Evolutionary conservation across 1,139 yeast genomes (phyloP), one percentile per base, ranked within the genome.

Genomic region (Saccharomyces hybrid): DNA sequence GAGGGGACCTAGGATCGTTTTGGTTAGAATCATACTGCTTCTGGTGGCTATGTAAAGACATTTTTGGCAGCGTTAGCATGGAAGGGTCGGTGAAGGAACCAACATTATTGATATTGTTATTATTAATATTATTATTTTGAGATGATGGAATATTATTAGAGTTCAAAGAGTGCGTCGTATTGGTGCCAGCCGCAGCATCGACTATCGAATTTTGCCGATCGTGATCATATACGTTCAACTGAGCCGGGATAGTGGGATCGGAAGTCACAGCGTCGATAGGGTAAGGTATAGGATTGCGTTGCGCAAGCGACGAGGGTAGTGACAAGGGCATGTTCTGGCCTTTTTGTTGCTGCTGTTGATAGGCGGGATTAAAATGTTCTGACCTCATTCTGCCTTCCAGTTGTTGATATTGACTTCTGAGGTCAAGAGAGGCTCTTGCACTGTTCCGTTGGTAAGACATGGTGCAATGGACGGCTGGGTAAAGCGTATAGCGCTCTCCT

Each of bases 1-100:
- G 64, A 0, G 83, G 82, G 48, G 76, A 76, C 9, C 76, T 61
- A 2, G 78, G 77, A 54, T 75, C 78, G 48, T 52, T 59, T 41
- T 56, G 57, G 28, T 49, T 51, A 16, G 44, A 38, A 16, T 38
- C 51, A 44, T 4, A 27, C 34, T 25, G 55, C 31, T 49, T 51
- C 49, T 29, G 52, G 31, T 47, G 44, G 25, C 13, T 38, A 8
- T 53, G 59, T 4, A 56, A 28, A 2, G 58, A 54, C 5, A 20
- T 51, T 44, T 53, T 52, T 3, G 46, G 28, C 9, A 38, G 44
- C 6, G 54, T 46, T 38, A 51, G 46, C 8, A 50, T 53, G 3
- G 61, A 57, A 13, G 57, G 48, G 9, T 51, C 41, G 1, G 56
- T 55, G 6, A 59, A 27, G 1, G 53, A 51, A 28, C 23, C 44